Evolutionary conservation across 2,329 filamentous ascomycete species (phyloP).

Genomic region (Fusarium oxysporum): DNA sequence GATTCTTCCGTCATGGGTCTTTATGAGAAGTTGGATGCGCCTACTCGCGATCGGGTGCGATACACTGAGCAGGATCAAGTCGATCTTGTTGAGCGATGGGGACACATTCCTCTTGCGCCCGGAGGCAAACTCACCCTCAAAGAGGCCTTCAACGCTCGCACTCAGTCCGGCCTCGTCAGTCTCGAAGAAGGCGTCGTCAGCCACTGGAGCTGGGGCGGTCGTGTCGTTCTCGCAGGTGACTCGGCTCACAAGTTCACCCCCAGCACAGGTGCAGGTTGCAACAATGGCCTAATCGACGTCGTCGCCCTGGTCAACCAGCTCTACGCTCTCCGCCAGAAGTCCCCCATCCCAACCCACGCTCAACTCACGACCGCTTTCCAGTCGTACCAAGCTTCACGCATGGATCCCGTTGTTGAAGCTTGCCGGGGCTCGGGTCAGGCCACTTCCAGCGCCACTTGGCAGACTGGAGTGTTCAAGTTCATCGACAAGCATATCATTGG

Average conservation of each 20-base stretch:
- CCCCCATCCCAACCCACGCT: rapidly evolving
- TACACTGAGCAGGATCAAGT: slow-evolving; percentile 31
- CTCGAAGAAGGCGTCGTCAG: slow-evolving; percentile 53
- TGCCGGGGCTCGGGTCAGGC: slow-evolving; percentile 2
- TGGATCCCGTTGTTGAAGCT: slow-evolving; percentile 15
- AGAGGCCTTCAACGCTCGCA: slow-evolving; percentile 45
- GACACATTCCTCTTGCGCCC: slow-evolving; percentile 27
- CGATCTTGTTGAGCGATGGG: slow-evolving; percentile 33
- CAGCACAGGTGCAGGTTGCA: slow-evolving; percentile 50
- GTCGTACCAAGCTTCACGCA: slow-evolving; percentile 23
- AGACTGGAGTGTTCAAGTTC: slow-evolving; percentile 25
- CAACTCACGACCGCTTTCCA: slow-evolving; percentile 23
- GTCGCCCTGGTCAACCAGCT: slow-evolving; percentile 47
- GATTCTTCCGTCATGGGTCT: slow-evolving; percentile 28
- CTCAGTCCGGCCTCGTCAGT: slow-evolving; percentile 46
- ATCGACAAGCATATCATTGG: slow-evolving; percentile 30
- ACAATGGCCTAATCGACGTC: slow-evolving; percentile 51
- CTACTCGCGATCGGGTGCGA: slow-evolving; percentile 27
- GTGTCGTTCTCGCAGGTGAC: slow-evolving; percentile 53
- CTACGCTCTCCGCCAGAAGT: slow-evolving; percentile 4
- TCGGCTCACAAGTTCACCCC: slow-evolving; percentile 54
- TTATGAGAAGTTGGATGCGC: slow-evolving; percentile 34
- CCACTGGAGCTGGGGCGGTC: slow-evolving; percentile 51
- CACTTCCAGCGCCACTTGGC: slow-evolving; percentile 32
- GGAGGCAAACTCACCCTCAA: slow-evolving; percentile 43